Percentiles rank a stretch among this genome's conserved stretches.
Evolutionary conservation across 108 stramenopile species (phyloP).

Genomic region (Conticribra weissflogii): DNA sequence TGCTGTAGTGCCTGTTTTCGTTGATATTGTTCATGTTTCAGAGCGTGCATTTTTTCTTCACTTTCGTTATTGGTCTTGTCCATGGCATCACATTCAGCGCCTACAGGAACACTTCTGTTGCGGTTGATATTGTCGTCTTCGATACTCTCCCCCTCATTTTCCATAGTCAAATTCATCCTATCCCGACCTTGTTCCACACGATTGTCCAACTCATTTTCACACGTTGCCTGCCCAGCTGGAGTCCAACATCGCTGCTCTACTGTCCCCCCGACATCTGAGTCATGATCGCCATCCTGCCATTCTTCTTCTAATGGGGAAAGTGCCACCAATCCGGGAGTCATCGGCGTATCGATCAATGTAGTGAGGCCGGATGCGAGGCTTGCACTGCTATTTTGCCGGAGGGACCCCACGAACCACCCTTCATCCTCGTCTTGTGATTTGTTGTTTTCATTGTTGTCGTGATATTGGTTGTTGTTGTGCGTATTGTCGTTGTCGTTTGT

Average conservation of each 20-base stretch:
- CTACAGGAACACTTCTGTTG: neutral
- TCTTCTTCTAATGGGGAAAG: conserved; percentile 51
- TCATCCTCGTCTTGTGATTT: conserved; percentile 43
- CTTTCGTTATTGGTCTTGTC: conserved; percentile 15
- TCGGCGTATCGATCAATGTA: no score
- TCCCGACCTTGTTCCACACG: no score
- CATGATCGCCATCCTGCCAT: conserved; percentile 3
- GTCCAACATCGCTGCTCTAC: conserved; percentile 8
- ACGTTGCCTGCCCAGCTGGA: conserved; percentile 24
- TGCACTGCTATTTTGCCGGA: neutral
- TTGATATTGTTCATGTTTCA: conserved; percentile 24
- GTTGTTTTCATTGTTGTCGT: conserved; percentile 14
- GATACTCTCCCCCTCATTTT: no score
- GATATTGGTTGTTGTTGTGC: conserved; percentile 1
- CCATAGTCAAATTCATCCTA: no score
- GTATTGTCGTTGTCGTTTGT: conserved; percentile 5
- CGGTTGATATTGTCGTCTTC: no score
- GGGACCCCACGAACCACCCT: conserved; percentile 47
- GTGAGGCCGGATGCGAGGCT: no score
- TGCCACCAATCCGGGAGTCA: conserved; percentile 46
- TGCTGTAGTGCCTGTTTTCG: conserved; percentile 59
- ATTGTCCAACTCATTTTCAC: conserved; percentile 6
- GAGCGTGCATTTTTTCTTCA: neutral
- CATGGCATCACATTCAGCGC: conserved; percentile 16
- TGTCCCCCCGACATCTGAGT: neutral